phyloP scores from a whole-genome alignment of 176 grass and related monocot species.

The maize (Zea mays) region DNA sequence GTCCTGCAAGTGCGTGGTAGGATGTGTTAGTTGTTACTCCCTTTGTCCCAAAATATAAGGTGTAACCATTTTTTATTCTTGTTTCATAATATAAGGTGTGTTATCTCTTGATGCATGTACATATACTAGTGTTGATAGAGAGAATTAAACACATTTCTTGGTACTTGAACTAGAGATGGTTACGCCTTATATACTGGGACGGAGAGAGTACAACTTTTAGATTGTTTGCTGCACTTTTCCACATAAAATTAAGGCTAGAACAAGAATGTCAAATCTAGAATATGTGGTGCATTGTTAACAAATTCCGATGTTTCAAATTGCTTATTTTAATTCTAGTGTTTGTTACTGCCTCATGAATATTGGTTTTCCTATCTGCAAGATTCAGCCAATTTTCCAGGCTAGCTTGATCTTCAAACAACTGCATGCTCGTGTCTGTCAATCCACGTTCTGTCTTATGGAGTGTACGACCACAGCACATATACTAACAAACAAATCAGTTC shows the following conservation, averaged over 20 bases:
- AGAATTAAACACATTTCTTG: no score
- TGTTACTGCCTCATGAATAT: background rate
- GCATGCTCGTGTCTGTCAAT: background rate
- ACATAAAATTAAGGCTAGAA: background rate
- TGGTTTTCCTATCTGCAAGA: background rate
- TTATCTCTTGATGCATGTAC: no score
- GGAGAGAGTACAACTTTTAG: background rate
- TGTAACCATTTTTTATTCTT: no score
- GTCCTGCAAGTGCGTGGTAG: background rate
- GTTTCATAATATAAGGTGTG: no score
- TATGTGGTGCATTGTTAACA: background rate
- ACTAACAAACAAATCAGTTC: conserved; percentile 3
- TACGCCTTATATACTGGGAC: no score
- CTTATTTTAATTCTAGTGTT: background rate
- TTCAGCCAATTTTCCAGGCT: background rate
- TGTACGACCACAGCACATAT: background rate
- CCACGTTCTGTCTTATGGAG: background rate
- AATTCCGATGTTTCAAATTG: background rate
- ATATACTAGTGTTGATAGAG: no score
- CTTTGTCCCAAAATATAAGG: no score
- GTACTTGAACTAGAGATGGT: no score
- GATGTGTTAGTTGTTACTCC: background rate
- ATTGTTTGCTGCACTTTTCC: background rate
- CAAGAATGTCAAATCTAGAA: conserved; percentile 24
- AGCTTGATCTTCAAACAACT: background rate